phyloP scores from a whole-genome alignment of 345 rosid species.

The Firmiana major region DNA sequence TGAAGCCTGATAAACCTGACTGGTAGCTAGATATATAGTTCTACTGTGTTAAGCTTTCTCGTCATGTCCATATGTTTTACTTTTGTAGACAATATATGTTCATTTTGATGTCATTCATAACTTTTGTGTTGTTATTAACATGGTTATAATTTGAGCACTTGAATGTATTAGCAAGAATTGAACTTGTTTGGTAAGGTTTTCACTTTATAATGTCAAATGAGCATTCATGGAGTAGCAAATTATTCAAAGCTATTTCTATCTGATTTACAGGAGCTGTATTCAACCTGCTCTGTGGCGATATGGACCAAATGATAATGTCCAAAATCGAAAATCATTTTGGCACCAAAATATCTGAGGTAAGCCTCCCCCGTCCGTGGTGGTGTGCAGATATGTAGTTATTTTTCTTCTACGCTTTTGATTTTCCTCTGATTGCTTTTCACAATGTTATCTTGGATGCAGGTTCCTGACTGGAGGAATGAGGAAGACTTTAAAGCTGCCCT shows the following conservation, averaged over 20 bases:
- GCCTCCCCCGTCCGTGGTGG: not conserved
- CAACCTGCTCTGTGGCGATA: slow-evolving; percentile 55
- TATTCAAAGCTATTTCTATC: not conserved
- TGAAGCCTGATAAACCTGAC: not conserved
- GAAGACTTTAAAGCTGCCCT: slow-evolving; percentile 54
- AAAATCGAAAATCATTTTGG: slow-evolving; percentile 72
- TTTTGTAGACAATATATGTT: not conserved
- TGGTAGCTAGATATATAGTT: not conserved
- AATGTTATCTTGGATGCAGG: slow-evolving; percentile 26
- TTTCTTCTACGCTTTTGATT: not conserved
- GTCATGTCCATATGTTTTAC: not conserved
- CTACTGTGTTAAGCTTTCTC: not conserved
- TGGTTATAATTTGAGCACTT: not conserved
- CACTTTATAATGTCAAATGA: not conserved
- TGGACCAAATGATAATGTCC: slow-evolving; percentile 48
- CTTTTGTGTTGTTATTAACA: not conserved
- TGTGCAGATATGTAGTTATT: not conserved
- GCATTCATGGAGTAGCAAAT: not conserved
- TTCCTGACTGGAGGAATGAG: slow-evolving; percentile 39
- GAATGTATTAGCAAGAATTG: not conserved
- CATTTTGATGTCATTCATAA: not conserved
- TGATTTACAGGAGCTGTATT: slow-evolving; percentile 75
- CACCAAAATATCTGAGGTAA: slow-evolving; percentile 49
- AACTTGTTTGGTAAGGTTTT: not conserved
- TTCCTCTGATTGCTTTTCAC: not conserved